Conservation (phyloP, 73 alveolate genomes). For the Effrenium voratum region DNA sequence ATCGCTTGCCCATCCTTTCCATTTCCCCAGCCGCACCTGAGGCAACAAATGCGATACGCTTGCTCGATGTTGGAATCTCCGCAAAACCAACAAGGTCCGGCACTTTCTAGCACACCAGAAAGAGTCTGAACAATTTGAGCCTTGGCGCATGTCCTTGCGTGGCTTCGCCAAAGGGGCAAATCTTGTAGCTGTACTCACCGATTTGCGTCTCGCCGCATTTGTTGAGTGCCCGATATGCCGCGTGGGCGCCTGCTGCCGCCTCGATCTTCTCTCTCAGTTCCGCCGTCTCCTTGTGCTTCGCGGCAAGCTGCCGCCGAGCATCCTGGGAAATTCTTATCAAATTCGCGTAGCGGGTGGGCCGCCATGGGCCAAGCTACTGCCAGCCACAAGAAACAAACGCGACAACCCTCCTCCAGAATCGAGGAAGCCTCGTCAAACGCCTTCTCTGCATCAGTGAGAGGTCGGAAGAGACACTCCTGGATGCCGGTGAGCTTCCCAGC, state of each 20-base stretch:
- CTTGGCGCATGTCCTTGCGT: constrained; percentile 64
- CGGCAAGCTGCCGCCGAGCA: constrained; percentile 20
- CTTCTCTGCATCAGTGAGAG: constrained; percentile 29
- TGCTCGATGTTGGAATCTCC: neutral
- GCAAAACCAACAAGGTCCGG: neutral
- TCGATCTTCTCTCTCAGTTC: neutral
- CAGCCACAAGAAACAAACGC: neutral
- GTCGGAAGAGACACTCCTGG: constrained; percentile 35
- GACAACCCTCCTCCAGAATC: neutral
- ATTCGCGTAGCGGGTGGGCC: neutral
- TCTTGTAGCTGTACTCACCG: constrained; percentile 75
- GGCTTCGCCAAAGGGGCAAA: constrained; percentile 78
- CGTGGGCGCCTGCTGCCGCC: constrained; percentile 33
- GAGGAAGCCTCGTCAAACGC: constrained; percentile 49
- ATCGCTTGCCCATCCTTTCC: constrained; percentile 83
- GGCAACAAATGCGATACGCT: neutral
- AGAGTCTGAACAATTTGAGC: neutral
- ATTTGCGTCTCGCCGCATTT: constrained; percentile 29
- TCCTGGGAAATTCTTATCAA: neutral
- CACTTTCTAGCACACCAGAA: too few species aligned
- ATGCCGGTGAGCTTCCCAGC: constrained; percentile 31
- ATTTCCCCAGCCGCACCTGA: constrained; percentile 58
- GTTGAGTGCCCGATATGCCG: constrained; percentile 47
- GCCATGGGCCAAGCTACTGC: too few species aligned
- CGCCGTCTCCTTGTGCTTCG: neutral